phyloP scores from a whole-genome alignment of 169 alveolate species.

The Eimeria falciformis region DNA sequence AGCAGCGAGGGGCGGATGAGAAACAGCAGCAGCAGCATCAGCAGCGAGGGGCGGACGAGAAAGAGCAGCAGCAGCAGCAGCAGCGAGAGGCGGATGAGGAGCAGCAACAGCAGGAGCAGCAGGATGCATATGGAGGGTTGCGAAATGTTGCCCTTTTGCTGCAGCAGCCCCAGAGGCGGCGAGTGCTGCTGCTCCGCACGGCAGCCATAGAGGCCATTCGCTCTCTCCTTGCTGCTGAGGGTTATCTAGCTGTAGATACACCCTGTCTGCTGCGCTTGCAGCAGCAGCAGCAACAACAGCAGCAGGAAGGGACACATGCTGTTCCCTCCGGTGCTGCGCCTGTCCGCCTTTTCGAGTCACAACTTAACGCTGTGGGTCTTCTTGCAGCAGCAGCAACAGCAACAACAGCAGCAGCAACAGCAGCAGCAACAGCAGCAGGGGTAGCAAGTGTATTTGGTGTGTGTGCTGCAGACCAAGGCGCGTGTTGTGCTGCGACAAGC shows the following conservation, averaged over 20 bases:
- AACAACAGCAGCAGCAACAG: not conserved
- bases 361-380: slow-evolving; percentile 40
- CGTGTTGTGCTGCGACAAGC: slow-evolving; percentile 96
- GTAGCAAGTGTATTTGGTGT: not conserved
- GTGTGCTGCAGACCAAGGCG: slow-evolving; percentile 17
- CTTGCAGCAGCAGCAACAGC: slow-evolving; percentile 21
- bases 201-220: slow-evolving; percentile 2
- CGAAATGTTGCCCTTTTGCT: not conserved
- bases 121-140: not conserved
- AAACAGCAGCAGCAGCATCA: slow-evolving; percentile 28
- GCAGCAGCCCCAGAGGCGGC: not conserved
- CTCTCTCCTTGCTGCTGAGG: slow-evolving; percentile 13
- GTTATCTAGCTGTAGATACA: not conserved
- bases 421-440: not conserved
- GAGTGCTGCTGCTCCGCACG: not conserved
- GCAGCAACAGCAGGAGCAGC: slow-evolving; percentile 2
- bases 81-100: not conserved
- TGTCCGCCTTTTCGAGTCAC: slow-evolving; percentile 31
- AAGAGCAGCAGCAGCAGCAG: not conserved
- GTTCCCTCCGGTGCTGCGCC: slow-evolving; percentile 12
- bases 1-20: not conserved
- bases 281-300: not conserved
- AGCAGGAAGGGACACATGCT: not conserved
- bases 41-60: not conserved
- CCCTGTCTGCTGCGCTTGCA: slow-evolving; percentile 29